Percentiles rank a stretch among this genome's conserved stretches.
phyloP scores from a whole-genome alignment of 352 stramenopile species.

The Pythium phragmitis region DNA sequence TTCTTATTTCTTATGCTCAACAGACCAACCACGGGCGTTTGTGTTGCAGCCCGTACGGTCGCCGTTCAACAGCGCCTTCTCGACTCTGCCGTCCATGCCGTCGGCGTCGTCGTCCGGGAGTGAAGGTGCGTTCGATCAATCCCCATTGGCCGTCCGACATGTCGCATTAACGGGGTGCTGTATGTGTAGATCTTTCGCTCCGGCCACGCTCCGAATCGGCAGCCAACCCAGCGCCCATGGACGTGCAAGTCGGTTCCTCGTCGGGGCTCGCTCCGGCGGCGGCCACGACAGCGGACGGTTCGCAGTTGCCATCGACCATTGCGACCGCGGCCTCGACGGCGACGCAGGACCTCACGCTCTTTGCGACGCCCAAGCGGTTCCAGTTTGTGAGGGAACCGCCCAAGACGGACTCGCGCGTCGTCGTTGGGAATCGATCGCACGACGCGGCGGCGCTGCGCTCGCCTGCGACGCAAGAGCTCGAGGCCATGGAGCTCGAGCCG shows the following conservation, averaged over 20 bases:
- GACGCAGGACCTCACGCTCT: conserved; percentile 27
- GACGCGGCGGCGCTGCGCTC: conserved; percentile 33
- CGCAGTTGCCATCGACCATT: conserved; percentile 12
- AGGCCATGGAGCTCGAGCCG: conserved; percentile 73
- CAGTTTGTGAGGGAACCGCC: conserved; percentile 70
- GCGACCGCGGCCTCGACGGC: conserved; percentile 34
- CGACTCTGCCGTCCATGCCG: conserved; percentile 7
- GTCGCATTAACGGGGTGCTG: background rate
- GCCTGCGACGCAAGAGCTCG: conserved; percentile 58
- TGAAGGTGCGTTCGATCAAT: conserved; percentile 15
- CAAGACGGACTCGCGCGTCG: conserved; percentile 57
- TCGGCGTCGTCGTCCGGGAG: background rate
- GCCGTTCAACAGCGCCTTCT: conserved; percentile 23
- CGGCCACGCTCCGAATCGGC: conserved; percentile 3
- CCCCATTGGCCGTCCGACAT: background rate
- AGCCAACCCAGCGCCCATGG: conserved; percentile 18
- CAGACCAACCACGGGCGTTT: conserved; percentile 14
- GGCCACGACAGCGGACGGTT: background rate
- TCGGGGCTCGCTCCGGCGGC: background rate
- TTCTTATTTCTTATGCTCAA: conserved; percentile 1
- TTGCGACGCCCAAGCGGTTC: conserved; percentile 74
- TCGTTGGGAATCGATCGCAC: conserved; percentile 20
- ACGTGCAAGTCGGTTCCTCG: conserved; percentile 16
- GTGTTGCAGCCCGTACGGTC: conserved; percentile 25
- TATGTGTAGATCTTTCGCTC: conserved; percentile 25